These are phyloP conservation scores for Malassezia dermatis DNA, from an alignment of 1,284 basidiomycete species.

Conservation along the genomic window DNA sequence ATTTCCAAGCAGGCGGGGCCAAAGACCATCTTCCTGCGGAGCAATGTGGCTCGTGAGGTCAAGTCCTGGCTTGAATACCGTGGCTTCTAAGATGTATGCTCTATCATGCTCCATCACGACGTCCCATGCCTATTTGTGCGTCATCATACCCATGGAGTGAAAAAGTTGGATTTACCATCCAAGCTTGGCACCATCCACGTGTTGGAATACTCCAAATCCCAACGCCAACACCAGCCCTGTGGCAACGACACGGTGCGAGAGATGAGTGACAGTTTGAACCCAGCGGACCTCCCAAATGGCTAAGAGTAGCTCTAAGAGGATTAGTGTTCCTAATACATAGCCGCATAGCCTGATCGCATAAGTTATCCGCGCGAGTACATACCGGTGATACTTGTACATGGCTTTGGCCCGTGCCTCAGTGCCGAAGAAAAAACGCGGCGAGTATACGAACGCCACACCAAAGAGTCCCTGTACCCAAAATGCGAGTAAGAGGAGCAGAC, in stretches of 20 bases:
- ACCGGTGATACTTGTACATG: slow-evolving; percentile 16
- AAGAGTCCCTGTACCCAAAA: slow-evolving; percentile 10
- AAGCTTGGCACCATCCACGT: slow-evolving; percentile 5
- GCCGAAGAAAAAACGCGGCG: background rate
- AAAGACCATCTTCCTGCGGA: slow-evolving; percentile 9
- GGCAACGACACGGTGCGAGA: background rate
- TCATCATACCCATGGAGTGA: background rate
- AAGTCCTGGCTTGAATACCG: slow-evolving; percentile 16
- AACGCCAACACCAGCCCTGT: background rate
- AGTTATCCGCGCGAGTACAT: background rate
- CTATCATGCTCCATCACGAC: background rate
- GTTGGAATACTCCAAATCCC: background rate
- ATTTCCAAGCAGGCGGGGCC: background rate
- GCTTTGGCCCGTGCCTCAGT: slow-evolving; percentile 2
- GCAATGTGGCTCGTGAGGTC: slow-evolving; percentile 10
- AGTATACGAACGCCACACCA: slow-evolving; percentile 1
- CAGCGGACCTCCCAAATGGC: slow-evolving; percentile 13
- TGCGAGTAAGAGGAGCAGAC: background rate
- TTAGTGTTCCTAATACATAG: slow-evolving; percentile 2
- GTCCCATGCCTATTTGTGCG: background rate
- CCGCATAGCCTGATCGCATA: slow-evolving; percentile 3
- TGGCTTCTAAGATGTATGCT: slow-evolving; percentile 9
- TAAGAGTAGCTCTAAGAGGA: slow-evolving; percentile 2
- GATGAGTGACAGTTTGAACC: background rate
- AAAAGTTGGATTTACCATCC: background rate